A percentile compares a stretch with the other conserved stretches of the same genome.
Conservation (phyloP, 257 asterid species). For the Solanum chilense region DNA sequence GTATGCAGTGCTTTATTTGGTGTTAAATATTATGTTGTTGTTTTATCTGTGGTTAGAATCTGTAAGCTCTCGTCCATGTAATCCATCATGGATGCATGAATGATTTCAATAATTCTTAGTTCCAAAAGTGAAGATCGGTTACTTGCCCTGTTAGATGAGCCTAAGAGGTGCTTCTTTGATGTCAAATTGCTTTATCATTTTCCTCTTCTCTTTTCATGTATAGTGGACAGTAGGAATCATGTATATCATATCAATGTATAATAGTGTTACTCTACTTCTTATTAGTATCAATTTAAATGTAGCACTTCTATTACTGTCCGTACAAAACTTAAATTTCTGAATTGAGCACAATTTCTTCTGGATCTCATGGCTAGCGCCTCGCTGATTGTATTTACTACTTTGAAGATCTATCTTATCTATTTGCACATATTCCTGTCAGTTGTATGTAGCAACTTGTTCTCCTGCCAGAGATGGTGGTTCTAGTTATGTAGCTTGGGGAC, state of each 20-base stretch:
- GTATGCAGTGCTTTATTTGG: neutral
- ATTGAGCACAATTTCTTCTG: neutral
- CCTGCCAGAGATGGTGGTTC: constrained; percentile 73
- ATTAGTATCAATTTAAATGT: neutral
- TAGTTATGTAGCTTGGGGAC: constrained; percentile 89
- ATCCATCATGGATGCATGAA: neutral
- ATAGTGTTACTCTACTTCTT: neutral
- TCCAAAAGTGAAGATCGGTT: neutral
- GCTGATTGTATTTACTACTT: neutral
- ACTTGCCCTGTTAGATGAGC: neutral
- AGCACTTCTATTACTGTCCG: neutral
- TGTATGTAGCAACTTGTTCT: constrained; percentile 84
- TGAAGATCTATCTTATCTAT: neutral
- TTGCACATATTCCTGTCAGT: constrained; percentile 24
- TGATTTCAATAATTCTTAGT: neutral
- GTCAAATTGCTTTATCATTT: neutral
- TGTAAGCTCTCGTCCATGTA: neutral
- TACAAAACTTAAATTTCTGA: neutral
- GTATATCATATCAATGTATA: neutral
- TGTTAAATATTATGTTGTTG: neutral
- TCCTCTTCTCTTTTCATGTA: neutral
- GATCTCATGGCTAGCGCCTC: neutral
- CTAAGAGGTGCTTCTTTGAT: neutral
- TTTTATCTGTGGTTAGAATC: neutral
- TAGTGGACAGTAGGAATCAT: neutral